phyloP scores from a whole-genome alignment of 1,284 basidiomycete species.

The Trichosporon coremiiforme region DNA sequence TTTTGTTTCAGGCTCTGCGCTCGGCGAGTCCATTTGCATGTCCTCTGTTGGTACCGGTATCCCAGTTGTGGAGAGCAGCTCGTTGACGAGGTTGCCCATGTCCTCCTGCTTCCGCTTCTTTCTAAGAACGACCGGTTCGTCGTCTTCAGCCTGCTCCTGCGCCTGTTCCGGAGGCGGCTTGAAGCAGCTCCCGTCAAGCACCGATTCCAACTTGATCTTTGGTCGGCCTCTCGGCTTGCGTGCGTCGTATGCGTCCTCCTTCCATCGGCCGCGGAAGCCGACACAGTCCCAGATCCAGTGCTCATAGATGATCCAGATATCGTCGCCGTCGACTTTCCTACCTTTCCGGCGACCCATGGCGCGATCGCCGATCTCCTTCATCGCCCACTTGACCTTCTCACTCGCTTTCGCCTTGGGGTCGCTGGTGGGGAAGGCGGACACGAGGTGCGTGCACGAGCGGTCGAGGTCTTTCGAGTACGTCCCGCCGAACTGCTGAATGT shows the following conservation, averaged over 20 bases:
- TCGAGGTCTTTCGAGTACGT: constrained; percentile 53
- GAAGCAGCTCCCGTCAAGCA: constrained; percentile 38
- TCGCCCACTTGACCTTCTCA: constrained; percentile 53
- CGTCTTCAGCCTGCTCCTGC: constrained; percentile 32
- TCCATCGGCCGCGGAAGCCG: constrained; percentile 48
- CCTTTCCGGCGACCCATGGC: constrained; percentile 41
- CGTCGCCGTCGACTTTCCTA: constrained; percentile 36
- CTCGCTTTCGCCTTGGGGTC: constrained; percentile 40
- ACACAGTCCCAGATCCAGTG: constrained; percentile 58
- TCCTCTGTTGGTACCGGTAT: neutral
- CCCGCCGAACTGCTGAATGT: constrained; percentile 47
- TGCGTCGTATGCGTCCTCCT: constrained; percentile 52
- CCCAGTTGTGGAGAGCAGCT: constrained; percentile 41
- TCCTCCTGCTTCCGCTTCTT: constrained; percentile 42
- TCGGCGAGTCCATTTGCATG: neutral
- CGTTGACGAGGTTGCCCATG: constrained; percentile 42
- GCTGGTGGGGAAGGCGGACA: constrained; percentile 45
- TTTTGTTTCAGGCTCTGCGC: neutral
- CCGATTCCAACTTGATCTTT: constrained; percentile 39
- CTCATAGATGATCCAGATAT: constrained; percentile 51
- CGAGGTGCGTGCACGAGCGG: constrained; percentile 51
- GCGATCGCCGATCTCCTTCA: constrained; percentile 42
- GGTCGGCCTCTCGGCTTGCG: constrained; percentile 41
- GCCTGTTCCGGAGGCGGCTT: constrained; percentile 24
- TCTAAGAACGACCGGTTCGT: constrained; percentile 40